Conservation (phyloP, 371 early-diverging fungal genomes). For the Rhizopus stolonifer region DNA sequence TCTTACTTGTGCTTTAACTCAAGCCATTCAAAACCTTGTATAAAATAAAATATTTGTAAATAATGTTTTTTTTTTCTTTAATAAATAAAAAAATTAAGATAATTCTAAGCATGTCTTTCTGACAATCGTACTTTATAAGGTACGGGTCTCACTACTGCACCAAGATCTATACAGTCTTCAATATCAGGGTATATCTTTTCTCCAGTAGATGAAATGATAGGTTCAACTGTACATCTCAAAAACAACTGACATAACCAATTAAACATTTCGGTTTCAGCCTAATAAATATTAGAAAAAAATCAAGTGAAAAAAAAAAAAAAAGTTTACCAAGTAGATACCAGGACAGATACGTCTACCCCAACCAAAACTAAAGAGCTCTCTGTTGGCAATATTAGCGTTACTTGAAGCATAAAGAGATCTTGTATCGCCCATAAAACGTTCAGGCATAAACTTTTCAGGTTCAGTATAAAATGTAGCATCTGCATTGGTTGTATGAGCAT, state of each 20-base stretch:
- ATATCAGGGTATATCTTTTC: conserved; percentile 7
- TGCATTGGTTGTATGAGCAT: conserved; percentile 10
- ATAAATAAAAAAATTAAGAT: too few species aligned
- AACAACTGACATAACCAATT: background rate
- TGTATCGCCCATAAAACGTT: conserved; percentile 8
- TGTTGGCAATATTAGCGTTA: conserved; percentile 12
- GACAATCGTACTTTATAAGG: background rate
- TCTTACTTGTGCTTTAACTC: conserved; percentile 15
- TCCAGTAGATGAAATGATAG: background rate
- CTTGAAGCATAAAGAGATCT: conserved; percentile 10
- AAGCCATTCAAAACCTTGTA: background rate
- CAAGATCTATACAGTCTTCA: background rate
- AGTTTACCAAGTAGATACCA: conserved; percentile 13
- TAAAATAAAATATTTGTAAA: too few species aligned
- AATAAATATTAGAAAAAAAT: background rate
- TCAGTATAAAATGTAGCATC: conserved; percentile 3
- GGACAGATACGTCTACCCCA: conserved; percentile 23
- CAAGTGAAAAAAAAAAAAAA: too few species aligned
- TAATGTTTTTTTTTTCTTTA: too few species aligned
- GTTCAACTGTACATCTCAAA: conserved; percentile 3
- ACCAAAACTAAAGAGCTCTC: conserved; percentile 23
- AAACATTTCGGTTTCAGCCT: conserved; percentile 11
- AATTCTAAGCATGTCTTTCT: background rate
- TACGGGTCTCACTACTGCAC: background rate
- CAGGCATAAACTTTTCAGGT: conserved; percentile 12